Percentiles rank a stretch among this genome's conserved stretches.
Evolutionary conservation across 768 basidiomycete species (phyloP).

Genomic region (Mrakia frigida): DNA sequence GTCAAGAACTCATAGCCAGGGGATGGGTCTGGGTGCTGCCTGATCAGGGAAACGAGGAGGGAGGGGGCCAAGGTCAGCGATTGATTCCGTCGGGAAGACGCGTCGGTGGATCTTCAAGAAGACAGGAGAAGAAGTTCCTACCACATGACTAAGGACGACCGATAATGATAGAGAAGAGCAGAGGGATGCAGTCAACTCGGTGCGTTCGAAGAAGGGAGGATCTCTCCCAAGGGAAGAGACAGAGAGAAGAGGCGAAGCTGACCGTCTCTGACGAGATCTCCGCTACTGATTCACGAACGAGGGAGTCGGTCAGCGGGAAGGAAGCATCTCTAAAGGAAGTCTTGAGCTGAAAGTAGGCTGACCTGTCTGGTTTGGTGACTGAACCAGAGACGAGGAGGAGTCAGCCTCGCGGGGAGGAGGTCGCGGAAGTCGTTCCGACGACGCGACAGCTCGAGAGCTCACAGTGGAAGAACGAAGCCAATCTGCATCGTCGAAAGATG

Average conservation of each 20-base stretch:
- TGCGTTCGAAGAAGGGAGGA: neutral
- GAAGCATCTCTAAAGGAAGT: neutral
- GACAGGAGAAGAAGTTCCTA: neutral
- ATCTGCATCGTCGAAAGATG: neutral
- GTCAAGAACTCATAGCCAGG: slow-evolving; percentile 2
- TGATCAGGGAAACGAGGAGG: neutral
- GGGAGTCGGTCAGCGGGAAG: neutral
- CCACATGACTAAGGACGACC: neutral
- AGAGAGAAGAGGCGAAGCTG: neutral
- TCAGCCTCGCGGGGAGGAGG: neutral
- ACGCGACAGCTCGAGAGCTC: neutral
- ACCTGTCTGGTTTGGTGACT: neutral
- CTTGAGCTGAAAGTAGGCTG: too few relatives aligned
- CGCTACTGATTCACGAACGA: neutral
- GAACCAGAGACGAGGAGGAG: neutral
- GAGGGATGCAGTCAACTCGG: neutral
- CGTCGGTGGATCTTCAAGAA: neutral
- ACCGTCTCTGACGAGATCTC: neutral
- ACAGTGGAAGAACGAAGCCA: neutral
- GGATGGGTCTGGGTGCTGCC: neutral
- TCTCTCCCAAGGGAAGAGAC: neutral
- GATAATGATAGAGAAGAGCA: neutral
- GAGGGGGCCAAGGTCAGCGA: neutral
- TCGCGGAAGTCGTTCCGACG: neutral
- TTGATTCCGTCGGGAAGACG: neutral